Evolutionary conservation across 1,139 yeast species (phyloP), one percentile per base, ranked within the genome.

Genomic region (Protomyces pachydermus): DNA sequence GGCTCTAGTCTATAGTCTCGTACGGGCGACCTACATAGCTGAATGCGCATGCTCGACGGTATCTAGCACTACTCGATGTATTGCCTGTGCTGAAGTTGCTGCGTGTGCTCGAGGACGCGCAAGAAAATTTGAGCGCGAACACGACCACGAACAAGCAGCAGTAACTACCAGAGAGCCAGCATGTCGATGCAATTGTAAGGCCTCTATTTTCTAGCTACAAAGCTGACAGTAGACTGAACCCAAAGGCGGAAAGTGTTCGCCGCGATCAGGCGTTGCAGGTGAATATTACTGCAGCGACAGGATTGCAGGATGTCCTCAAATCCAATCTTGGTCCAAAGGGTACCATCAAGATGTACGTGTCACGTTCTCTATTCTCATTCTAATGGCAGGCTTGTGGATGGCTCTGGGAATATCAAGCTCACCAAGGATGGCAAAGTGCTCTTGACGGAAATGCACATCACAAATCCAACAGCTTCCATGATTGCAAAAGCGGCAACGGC

Each of bases 381-480:
- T 42, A 42, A 42, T 14, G 25, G n/a, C 45, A 69, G 72, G 71
- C 75, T 93, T 66, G 99, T 93, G 61, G 98, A 93, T 75, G 98
- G 99, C 69, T 86, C 97, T 2, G 99, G 99, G 45, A 86, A 87
- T 72, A 87, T 93, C 75, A 95, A 93, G 77, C 83, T 93, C 71
- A 93, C 99, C 67, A 93, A 93, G 75, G 99, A 93, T 76, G 99
- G 99, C 65, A 91, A 93, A 73, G 98, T 95, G 14, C 80, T 93
- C 68, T 79, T 93, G 67, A 84, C 90, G 35, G 98, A 93, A 74
- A 93, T 93, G 99, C 99, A 95, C 77, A 95, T 93, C 75, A 98
- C 93, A 76, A 93, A 93, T 70, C 99, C 99, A n/a, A 95, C 99
- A 2, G 99, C 99, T 0, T 96, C 93, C 45, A 88, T 95, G 96